Conservation (phyloP, 768 basidiomycete species). For the Lentinus tigrinus region DNA sequence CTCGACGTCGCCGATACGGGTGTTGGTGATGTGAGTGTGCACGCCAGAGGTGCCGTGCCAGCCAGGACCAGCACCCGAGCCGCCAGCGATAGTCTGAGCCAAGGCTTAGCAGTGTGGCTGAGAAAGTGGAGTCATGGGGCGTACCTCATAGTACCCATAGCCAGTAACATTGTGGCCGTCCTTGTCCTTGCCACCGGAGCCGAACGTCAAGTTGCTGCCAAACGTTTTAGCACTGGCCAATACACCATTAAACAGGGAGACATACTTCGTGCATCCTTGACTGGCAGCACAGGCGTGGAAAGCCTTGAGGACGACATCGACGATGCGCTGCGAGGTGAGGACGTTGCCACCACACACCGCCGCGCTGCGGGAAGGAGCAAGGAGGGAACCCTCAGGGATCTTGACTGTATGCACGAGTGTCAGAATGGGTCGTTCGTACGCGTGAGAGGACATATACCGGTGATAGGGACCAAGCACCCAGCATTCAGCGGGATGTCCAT, state of each 20-base stretch:
- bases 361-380: conserved; percentile 81
- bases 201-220: conserved; percentile 82
- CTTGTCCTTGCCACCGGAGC: conserved; percentile 81
- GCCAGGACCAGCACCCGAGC: conserved; percentile 82
- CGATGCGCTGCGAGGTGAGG: conserved; percentile 87
- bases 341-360: conserved; percentile 96
- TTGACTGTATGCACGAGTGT: conserved; percentile 48
- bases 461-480: conserved; percentile 85
- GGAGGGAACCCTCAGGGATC: conserved; percentile 75
- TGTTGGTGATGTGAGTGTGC: conserved; percentile 92
- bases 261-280: conserved; percentile 86
- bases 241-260: neutral
- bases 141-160: conserved; percentile 78
- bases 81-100: conserved; percentile 85
- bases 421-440: conserved; percentile 1
- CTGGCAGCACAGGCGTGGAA: conserved; percentile 91
- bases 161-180: conserved; percentile 74
- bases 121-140: conserved; percentile 14
- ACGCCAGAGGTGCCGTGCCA: conserved; percentile 95
- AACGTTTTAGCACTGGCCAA: neutral
- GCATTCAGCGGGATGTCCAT: conserved; percentile 90
- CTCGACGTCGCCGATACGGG: conserved; percentile 90
- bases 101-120: neutral
- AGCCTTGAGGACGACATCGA: conserved; percentile 90
- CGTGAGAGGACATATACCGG: conserved; percentile 44